phyloP scores from a whole-genome alignment of 768 basidiomycete genomes.

The Pluteus cervinus region DNA sequence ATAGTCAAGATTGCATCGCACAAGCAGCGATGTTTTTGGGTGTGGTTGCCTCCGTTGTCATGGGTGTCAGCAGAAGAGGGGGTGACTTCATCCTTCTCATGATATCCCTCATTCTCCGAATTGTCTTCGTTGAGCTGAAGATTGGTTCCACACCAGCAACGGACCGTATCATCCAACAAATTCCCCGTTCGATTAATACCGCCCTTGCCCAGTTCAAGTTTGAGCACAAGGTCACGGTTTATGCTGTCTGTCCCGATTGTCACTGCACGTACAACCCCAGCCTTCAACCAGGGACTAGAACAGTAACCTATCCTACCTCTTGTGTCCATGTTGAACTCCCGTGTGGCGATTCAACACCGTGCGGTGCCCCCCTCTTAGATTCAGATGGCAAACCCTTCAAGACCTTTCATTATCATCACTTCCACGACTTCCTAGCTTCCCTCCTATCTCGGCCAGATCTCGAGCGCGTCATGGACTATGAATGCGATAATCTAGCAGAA shows the following conservation, averaged over 20 bases:
- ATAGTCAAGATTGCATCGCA: too few species aligned
- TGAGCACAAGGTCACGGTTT: not conserved
- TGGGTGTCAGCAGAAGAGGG: conserved; percentile 8
- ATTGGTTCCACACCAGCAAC: not conserved
- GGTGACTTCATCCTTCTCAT: conserved; percentile 14
- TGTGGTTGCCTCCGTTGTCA: conserved; percentile 12
- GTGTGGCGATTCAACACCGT: too few species aligned
- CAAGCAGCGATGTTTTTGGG: conserved; percentile 16
- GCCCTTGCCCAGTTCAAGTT: not conserved
- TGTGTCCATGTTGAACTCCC: not conserved
- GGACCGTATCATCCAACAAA: not conserved
- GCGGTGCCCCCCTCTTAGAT: too few species aligned
- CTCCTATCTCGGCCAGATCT: conserved; percentile 9
- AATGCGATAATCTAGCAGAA: conserved; percentile 9
- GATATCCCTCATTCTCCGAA: conserved; percentile 10
- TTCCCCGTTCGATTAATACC: not conserved
- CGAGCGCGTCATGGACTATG: conserved; percentile 8
- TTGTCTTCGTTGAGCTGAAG: not conserved
- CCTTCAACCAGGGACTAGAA: not conserved
- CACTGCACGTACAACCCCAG: not conserved
- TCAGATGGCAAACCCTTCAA: conserved; percentile 11
- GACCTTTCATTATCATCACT: conserved; percentile 7
- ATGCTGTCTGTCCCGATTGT: conserved; percentile 1
- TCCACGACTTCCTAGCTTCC: conserved; percentile 14
- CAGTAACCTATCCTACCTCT: not conserved